phyloP scores from a whole-genome alignment of 371 early-diverging fungal species.

The Coemansia sp. region DNA sequence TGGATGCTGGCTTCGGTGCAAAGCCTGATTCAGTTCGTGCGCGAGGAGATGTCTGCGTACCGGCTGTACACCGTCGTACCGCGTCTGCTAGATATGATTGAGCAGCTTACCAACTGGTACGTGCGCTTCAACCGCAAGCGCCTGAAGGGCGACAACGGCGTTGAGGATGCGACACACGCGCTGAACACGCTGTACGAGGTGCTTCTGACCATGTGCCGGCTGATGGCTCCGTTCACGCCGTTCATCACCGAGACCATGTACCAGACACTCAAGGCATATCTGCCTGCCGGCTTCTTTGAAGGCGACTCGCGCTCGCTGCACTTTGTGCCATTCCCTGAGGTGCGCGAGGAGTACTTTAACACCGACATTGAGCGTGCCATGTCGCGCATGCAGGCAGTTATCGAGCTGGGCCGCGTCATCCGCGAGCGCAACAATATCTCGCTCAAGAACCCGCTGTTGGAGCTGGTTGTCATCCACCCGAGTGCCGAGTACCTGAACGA shows the following conservation, averaged over 20 bases:
- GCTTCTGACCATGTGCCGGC: constrained; percentile 83
- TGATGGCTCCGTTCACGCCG: constrained; percentile 99
- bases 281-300: constrained; percentile 56
- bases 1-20: constrained; percentile 97
- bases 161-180: constrained; percentile 80
- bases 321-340: constrained; percentile 91
- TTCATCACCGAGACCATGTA: constrained; percentile 98
- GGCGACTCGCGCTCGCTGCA: constrained; percentile 88
- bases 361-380: constrained; percentile 92
- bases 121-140: constrained; percentile 98
- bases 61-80: constrained; percentile 96
- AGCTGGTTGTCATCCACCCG: constrained; percentile 89
- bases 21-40: constrained; percentile 85
- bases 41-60: constrained; percentile 94
- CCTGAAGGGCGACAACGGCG: constrained; percentile 92
- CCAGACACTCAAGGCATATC: constrained; percentile 81
- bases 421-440: constrained; percentile 95
- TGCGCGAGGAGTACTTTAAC: constrained; percentile 93
- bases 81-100: constrained; percentile 87
- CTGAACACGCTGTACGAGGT: constrained; percentile 94
- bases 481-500: constrained; percentile 88
- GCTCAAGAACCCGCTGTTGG: constrained; percentile 96
- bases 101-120: constrained; percentile 99
- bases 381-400: constrained; percentile 94
- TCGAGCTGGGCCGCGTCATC: constrained; percentile 92